These are phyloP conservation scores for Blastocystis sp. DNA, from an alignment of 352 stramenopile species.

Conservation along the genomic window DNA sequence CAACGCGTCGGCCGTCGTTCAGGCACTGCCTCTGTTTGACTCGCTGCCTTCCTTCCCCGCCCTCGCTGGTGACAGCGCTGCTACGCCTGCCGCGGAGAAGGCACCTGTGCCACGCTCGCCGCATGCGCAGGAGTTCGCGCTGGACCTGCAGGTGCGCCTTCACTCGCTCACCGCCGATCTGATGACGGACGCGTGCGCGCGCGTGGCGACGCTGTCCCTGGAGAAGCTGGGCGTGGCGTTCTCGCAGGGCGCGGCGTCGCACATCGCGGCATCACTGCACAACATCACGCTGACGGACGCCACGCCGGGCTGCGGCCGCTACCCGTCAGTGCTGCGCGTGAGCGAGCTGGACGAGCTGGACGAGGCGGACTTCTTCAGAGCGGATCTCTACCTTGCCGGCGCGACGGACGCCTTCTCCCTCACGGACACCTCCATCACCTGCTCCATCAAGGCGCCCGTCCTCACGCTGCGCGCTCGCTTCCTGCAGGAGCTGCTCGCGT, in stretches of 20 bases:
- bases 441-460: conserved; percentile 19
- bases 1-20: neutral
- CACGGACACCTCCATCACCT: conserved; percentile 16
- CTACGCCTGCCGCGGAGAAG: neutral
- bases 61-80: neutral
- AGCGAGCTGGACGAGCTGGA: neutral
- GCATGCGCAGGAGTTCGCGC: conserved; percentile 24
- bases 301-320: neutral
- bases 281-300: conserved; percentile 11
- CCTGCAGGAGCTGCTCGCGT: conserved; percentile 39
- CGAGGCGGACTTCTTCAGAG: neutral
- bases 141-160: conserved; percentile 8
- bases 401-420: neutral
- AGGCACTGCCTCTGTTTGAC: neutral
- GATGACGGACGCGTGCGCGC: neutral
- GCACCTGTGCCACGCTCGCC: neutral
- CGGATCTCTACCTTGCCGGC: conserved; percentile 15
- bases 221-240: neutral
- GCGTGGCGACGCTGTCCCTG: neutral
- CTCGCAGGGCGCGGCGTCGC: neutral
- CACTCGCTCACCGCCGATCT: neutral
- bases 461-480: conserved; percentile 48
- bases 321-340: neutral
- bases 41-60: conserved; percentile 28
- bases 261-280: neutral